phyloP scores from a whole-genome alignment of 805 yeast species.

The Yamadazyma insecticola region DNA sequence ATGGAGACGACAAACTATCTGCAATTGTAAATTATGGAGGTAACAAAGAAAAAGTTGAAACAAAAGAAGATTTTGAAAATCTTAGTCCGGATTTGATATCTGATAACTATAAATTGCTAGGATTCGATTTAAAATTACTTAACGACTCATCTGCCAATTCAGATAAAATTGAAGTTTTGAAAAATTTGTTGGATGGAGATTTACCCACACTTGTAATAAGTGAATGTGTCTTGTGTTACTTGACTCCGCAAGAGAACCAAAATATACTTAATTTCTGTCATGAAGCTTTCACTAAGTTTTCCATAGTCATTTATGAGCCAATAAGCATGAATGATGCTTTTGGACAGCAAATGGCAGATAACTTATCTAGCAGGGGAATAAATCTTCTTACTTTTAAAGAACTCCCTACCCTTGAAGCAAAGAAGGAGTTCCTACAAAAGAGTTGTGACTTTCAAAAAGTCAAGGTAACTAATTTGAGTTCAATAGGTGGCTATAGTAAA shows the following conservation, averaged over 20 bases:
- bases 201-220: slow-evolving; percentile 60
- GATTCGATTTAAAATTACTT: slow-evolving; percentile 47
- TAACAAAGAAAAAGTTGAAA: slow-evolving; percentile 5
- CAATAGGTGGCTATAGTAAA: slow-evolving; percentile 32
- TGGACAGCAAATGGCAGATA: slow-evolving; percentile 64
- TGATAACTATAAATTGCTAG: slow-evolving; percentile 46
- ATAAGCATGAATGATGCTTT: slow-evolving; percentile 58
- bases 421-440: slow-evolving; percentile 18
- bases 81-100: slow-evolving; percentile 30
- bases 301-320: slow-evolving; percentile 63
- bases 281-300: slow-evolving; percentile 15
- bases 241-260: slow-evolving; percentile 46
- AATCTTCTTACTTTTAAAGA: slow-evolving; percentile 52
- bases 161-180: background rate
- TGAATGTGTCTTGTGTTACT: slow-evolving; percentile 75
- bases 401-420: slow-evolving; percentile 41
- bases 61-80: slow-evolving; percentile 19
- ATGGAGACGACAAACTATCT: slow-evolving; percentile 22
- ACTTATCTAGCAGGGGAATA: slow-evolving; percentile 58
- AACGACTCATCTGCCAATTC: background rate
- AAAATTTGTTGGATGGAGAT: slow-evolving; percentile 18
- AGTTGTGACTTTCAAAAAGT: slow-evolving; percentile 23
- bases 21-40: slow-evolving; percentile 15
- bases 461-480: slow-evolving; percentile 44
- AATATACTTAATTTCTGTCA: slow-evolving; percentile 43